Evolutionary conservation across 2,329 filamentous ascomycete species (phyloP), one percentile per base, ranked within the genome.

Genomic region (Aspergillus sp.): DNA sequence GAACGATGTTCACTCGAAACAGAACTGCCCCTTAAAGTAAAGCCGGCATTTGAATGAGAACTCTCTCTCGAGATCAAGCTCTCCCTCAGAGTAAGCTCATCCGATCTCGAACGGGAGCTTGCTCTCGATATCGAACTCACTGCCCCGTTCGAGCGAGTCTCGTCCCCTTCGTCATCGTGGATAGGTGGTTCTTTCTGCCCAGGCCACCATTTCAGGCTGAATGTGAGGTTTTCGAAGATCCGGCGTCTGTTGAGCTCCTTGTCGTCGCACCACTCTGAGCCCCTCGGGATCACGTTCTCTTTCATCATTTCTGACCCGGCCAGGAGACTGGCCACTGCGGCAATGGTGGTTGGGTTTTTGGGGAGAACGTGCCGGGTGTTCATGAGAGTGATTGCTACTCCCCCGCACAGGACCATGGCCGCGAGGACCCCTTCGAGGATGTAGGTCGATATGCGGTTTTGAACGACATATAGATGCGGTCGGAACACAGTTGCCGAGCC

Each of bases 331-430:
- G 66, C 66, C 12, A 66, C 61, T 2, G 66, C 68, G 12, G 67
- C 70, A 49, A 72, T 68, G 55, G 65, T 71, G 47, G 59, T 63
- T 14, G 70, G 70, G 36, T 70, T 69, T 39, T 66, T 65, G 6
- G 69, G 68, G 4, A 71, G 52, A 6, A 71, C 52, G 12, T 60
- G 26, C 22, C 63, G 60, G 4, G 64, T 69, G 12, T 54, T 57
- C 52, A 65, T 61, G 4, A 64, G 42, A 7, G 24, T 59, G 4
- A 57, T 54, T 14, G 62, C 56, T 6, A 61, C 51, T n/a, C 63
- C 16, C 11, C 62, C 61, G 32, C 59, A 68, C 2, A 70, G 11
- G 24, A 66, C 22, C 65, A 70, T 70, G 5, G 54, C 49, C 4
- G 51, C 61, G 7, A 70, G 56, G 6, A 64, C 54, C 2, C 56